phyloP scores from a whole-genome alignment of 139 green algal species.

The Coelastrella sp. region DNA sequence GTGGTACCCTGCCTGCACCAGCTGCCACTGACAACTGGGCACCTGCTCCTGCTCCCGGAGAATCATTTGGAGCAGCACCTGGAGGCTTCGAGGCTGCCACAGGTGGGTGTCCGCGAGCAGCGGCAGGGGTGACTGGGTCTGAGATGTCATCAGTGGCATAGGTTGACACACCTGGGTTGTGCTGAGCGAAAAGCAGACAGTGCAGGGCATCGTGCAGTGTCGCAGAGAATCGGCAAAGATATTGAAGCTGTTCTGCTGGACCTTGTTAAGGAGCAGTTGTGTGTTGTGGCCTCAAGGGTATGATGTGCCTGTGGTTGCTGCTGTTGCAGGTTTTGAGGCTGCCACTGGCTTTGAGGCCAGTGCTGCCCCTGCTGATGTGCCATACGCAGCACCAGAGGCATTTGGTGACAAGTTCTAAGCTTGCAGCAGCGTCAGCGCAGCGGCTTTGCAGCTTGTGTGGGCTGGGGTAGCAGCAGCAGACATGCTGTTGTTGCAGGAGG shows the following conservation, averaged over 20 bases:
- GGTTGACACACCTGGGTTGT: too few species aligned
- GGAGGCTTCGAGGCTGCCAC: slow-evolving; percentile 42
- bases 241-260: too few species aligned
- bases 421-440: background rate
- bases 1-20: slow-evolving; percentile 38
- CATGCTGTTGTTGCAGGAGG: background rate
- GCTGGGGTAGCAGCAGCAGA: slow-evolving; percentile 21
- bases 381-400: slow-evolving; percentile 51
- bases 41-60: slow-evolving; percentile 5
- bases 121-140: too few species aligned
- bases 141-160: too few species aligned
- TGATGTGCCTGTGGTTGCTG: background rate
- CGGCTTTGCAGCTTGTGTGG: slow-evolving; percentile 1
- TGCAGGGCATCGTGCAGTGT: too few species aligned
- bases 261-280: background rate
- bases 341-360: slow-evolving; percentile 73
- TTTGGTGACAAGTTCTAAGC: slow-evolving; percentile 59
- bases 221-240: too few species aligned
- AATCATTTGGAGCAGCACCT: background rate
- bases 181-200: too few species aligned
- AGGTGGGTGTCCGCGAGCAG: background rate
- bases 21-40: slow-evolving; percentile 36
- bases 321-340: slow-evolving; percentile 44
- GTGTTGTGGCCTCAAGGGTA: background rate
- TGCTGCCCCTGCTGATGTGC: slow-evolving; percentile 51